Conservation (phyloP, 306 rosid species). For the Coriaria nepalensis region DNA sequence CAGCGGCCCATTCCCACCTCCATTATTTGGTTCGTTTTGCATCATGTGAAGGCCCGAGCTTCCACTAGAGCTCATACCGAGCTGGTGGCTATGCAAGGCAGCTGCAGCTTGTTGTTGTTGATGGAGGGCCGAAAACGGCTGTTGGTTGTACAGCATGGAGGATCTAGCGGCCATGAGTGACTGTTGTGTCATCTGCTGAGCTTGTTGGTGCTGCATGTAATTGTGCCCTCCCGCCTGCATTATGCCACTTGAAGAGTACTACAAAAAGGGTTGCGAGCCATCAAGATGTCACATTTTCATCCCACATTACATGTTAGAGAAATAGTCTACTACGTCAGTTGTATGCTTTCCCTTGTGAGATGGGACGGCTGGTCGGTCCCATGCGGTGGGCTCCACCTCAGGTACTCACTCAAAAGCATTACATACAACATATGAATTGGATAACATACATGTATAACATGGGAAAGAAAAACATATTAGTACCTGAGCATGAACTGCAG, state of each 20-base stretch:
- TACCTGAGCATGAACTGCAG: conserved; percentile 81
- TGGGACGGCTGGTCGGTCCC: too few species aligned
- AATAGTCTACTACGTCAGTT: too few species aligned
- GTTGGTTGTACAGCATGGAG: conserved; percentile 73
- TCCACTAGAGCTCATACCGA: conserved; percentile 53
- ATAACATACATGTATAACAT: neutral
- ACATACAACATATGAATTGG: too few species aligned
- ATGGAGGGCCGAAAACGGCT: conserved; percentile 62
- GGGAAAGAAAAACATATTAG: neutral
- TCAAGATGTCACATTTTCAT: too few species aligned
- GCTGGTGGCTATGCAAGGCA: conserved; percentile 64
- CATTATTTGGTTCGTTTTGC: conserved; percentile 40
- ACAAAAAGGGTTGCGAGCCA: conserved; percentile 1
- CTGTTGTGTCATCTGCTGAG: conserved; percentile 77
- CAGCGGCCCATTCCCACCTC: conserved; percentile 40
- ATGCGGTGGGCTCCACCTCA: too few species aligned
- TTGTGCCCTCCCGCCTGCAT: conserved; percentile 70
- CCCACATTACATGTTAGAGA: too few species aligned
- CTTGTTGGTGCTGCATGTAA: conserved; percentile 80
- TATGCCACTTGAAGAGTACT: conserved; percentile 62
- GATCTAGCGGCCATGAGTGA: conserved; percentile 86
- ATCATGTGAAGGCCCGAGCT: conserved; percentile 64
- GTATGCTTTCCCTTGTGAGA: too few species aligned
- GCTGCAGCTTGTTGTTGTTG: conserved; percentile 39
- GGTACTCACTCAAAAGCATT: too few species aligned